Conservation (phyloP, 495 filamentous ascomycete genomes). For the Penicillium turbatum region DNA sequence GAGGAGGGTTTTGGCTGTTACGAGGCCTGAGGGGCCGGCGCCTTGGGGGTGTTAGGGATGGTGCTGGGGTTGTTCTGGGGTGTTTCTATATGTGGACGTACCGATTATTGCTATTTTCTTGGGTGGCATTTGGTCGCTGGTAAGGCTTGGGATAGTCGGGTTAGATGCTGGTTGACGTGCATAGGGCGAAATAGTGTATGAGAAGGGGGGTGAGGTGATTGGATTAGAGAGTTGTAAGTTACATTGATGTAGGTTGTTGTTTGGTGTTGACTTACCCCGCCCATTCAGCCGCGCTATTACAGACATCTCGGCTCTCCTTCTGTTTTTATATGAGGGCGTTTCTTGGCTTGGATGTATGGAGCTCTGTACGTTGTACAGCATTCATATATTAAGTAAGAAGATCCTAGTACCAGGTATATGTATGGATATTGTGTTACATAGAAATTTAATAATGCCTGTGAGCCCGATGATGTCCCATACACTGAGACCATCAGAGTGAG, state of each 20-base stretch:
- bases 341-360: background rate
- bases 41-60: constrained; percentile 39
- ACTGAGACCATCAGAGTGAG: too few species aligned
- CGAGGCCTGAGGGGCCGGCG: constrained; percentile 76
- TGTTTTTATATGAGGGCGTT: background rate
- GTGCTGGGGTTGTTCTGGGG: background rate
- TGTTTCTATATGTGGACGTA: constrained; percentile 29
- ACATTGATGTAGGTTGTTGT: too few species aligned
- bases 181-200: background rate
- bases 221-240: too few species aligned
- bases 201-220: background rate
- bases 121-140: constrained; percentile 18
- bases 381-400: too few species aligned
- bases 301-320: background rate
- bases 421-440: too few species aligned
- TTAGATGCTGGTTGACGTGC: background rate
- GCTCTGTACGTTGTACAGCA: too few species aligned
- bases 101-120: constrained; percentile 69
- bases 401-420: too few species aligned
- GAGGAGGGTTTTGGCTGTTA: constrained; percentile 74
- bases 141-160: too few species aligned
- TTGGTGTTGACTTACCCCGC: constrained; percentile 5
- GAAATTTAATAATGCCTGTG: too few species aligned
- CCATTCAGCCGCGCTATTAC: too few species aligned
- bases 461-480: too few species aligned